Evolutionary conservation across 257 asterid species (phyloP).

Genomic region (Solanum tacnaense): DNA sequence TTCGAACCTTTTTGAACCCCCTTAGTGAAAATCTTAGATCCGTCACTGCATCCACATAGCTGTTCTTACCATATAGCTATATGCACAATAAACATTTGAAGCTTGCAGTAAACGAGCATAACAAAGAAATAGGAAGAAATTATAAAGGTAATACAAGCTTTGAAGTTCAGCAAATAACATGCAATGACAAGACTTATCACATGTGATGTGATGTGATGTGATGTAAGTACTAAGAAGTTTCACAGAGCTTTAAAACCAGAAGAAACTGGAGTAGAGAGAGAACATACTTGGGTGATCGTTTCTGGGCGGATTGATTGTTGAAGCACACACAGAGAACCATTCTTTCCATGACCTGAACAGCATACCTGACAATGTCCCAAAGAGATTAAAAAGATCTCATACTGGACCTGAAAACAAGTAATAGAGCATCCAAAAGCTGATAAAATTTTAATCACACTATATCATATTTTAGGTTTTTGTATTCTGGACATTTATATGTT

Average conservation of each 20-base stretch:
- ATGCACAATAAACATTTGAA: not conserved
- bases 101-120: not conserved
- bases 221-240: not conserved
- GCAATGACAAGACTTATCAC: not conserved
- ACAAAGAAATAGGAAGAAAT: not conserved
- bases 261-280: constrained; percentile 5
- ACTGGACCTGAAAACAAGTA: not conserved
- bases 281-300: constrained; percentile 75
- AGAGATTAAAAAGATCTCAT: not conserved
- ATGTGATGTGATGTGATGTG: not conserved
- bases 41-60: not conserved
- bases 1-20: not conserved
- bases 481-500: not conserved
- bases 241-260: not conserved
- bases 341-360: constrained; percentile 99
- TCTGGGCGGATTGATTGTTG: constrained; percentile 95
- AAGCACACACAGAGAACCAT: constrained; percentile 88
- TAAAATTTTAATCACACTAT: not conserved
- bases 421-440: not conserved
- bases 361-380: constrained; percentile 60
- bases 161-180: not conserved
- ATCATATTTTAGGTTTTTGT: not conserved
- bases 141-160: not conserved
- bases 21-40: not conserved
- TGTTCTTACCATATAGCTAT: not conserved